phyloP scores from a whole-genome alignment of 768 basidiomycete species.

The Pisolithus tinctorius region DNA sequence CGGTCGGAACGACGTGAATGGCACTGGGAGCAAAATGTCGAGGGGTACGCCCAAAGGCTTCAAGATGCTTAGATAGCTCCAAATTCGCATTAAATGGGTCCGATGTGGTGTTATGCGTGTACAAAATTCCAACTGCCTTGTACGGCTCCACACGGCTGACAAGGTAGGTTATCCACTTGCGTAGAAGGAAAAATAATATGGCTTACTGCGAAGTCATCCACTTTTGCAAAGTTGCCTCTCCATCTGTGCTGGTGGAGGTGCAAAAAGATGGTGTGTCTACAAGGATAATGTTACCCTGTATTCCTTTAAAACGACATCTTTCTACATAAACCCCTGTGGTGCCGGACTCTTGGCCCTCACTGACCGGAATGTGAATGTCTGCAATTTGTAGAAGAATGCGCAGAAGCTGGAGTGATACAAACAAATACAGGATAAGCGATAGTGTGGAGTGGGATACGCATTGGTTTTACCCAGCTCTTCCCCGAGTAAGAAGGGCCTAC shows the following conservation, averaged over 20 bases:
- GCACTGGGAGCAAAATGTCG: neutral
- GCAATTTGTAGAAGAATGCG: no score
- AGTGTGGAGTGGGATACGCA: no score
- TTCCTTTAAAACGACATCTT: neutral
- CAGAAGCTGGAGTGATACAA: no score
- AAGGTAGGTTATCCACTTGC: neutral
- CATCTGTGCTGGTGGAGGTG: neutral
- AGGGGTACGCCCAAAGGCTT: neutral
- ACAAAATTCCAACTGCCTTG: neutral
- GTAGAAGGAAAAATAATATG: neutral
- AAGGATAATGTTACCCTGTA: neutral
- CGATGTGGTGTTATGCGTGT: neutral
- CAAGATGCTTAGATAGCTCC: neutral
- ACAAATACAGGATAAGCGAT: no score
- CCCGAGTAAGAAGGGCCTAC: no score
- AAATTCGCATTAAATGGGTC: neutral
- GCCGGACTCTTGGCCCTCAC: neutral
- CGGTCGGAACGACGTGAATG: neutral
- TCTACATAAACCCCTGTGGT: neutral
- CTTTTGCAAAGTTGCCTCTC: neutral
- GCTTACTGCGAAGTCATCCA: neutral
- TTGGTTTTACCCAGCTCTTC: no score
- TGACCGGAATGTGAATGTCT: no score
- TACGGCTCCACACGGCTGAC: neutral
- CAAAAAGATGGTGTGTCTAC: neutral